Evolutionary conservation across 805 yeast genomes (phyloP), one percentile per base, ranked within the genome.

Genomic region (Candida namnaoensis): DNA sequence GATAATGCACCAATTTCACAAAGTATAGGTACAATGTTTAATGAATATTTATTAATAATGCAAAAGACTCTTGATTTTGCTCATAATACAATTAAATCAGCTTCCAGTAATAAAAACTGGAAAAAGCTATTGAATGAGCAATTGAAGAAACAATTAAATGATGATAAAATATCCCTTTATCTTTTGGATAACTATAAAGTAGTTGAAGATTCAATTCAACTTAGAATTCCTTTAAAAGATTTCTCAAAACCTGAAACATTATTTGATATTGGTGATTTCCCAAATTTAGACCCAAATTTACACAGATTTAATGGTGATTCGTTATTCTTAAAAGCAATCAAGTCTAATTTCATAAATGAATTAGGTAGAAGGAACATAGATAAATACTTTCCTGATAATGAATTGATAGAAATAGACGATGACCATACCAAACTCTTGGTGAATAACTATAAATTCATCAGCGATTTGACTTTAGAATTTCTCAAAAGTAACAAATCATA

Each of bases 1-100:
- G 79, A 73, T 44, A 73, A 71, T 45, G 54, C 69, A 3, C 78
- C 79, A 7, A 47, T 49, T 5, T 51, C 41, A 7, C 49, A 53
- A 23, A 51, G 54, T 3, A 54, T 71, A 23, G 71, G 64, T 7
- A 33, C 39, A 4, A 53, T 53, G 35, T 71, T 68, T 47, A 12
- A 30, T 30, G n/a, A 30, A 2, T 30, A 30, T 30, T 4, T 30
- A 11, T 30, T 7, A 11, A 12, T 30, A 30, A 8, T 30, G n/a
- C n/a, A 11, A 12, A 30, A 30, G 2, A 13, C 14, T 11, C 11
- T 30, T 5, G 7, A 30, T 5, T 30, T 8, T 30, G 33, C 33
- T 12, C 33, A 30, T 11, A 12, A 30, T 11, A 12, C 13, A 12
- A 11, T 11, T 30, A 11, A 7, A 4, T 10, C 28, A 26, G 10